A percentile compares a stretch with the other conserved stretches of the same genome.
Evolutionary conservation across 805 yeast species (phyloP).

Genomic region (Candida arabinofermentans): DNA sequence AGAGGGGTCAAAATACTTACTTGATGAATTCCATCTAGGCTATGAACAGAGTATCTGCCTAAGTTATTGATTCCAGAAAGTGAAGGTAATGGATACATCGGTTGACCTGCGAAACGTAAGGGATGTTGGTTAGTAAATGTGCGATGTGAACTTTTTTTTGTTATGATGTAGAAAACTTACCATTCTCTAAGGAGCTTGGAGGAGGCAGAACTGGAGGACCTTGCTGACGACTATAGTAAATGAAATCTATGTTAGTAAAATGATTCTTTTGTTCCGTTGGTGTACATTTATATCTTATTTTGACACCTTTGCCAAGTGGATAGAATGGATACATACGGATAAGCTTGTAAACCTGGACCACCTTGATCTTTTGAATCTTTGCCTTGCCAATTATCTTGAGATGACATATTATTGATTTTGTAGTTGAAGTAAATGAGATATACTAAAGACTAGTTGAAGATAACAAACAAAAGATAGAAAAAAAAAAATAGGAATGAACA

Average conservation of each 20-base stretch:
- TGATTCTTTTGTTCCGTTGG: too few relatives aligned
- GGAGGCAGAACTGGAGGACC: constrained; percentile 56
- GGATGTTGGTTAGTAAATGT: constrained; percentile 2
- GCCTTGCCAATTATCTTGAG: constrained; percentile 12
- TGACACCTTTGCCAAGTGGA: not conserved
- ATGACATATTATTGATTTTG: constrained; percentile 4
- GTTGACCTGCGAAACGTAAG: constrained; percentile 34
- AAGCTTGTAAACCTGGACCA: constrained; percentile 9
- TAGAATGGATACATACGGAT: constrained; percentile 10
- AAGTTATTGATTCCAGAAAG: constrained; percentile 47
- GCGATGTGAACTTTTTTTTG: too few relatives aligned
- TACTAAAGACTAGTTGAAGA: not conserved
- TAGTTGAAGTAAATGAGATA: not conserved
- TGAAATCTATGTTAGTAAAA: constrained; percentile 11
- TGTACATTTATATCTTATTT: too few relatives aligned
- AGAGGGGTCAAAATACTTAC: constrained; percentile 14
- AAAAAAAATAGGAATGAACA: not conserved
- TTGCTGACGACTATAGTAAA: constrained; percentile 44
- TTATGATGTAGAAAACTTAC: too few relatives aligned
- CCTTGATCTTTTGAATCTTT: constrained; percentile 8
- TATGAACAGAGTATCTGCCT: constrained; percentile 46
- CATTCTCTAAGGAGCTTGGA: constrained; percentile 46
- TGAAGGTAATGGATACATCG: constrained; percentile 47
- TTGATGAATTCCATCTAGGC: constrained; percentile 37
- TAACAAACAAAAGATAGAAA: not conserved